phyloP scores from a whole-genome alignment of 495 filamentous ascomycete genomes.

The Hypoxylon cercidicola region DNA sequence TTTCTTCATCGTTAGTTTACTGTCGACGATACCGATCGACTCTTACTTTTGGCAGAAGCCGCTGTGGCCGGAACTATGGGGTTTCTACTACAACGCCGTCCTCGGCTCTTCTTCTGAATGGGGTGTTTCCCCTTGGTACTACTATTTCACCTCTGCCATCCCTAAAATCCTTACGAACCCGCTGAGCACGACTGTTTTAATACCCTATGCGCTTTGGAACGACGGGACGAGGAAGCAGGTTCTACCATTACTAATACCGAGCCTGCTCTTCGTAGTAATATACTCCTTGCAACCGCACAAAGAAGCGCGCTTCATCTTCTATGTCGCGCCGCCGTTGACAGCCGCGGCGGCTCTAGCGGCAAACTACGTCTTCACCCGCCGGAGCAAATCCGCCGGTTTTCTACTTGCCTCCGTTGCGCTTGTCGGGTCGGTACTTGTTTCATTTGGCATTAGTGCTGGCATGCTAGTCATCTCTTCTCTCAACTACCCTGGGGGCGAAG shows the following conservation, averaged over 20 bases:
- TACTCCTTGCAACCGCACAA: constrained; percentile 94
- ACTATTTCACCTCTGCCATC: constrained; percentile 83
- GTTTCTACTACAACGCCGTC: constrained; percentile 92
- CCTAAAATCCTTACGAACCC: constrained; percentile 89
- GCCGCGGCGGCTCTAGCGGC: constrained; percentile 79
- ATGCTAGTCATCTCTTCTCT: constrained; percentile 79
- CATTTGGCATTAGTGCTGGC: constrained; percentile 67
- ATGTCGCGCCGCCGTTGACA: constrained; percentile 82
- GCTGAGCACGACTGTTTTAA: constrained; percentile 65
- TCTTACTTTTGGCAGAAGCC: constrained; percentile 91
- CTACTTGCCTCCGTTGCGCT: constrained; percentile 66
- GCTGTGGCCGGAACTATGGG: constrained; percentile 90
- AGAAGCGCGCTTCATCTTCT: constrained; percentile 95
- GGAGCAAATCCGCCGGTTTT: constrained; percentile 67
- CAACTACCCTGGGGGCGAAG: constrained; percentile 90
- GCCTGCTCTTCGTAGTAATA: constrained; percentile 74
- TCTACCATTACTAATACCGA: constrained; percentile 69
- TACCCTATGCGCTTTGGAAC: constrained; percentile 71
- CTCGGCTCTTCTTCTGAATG: constrained; percentile 80
- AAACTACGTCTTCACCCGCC: constrained; percentile 75
- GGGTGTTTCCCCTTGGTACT: constrained; percentile 86
- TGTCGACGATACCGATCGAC: constrained; percentile 77
- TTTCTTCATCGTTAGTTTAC: constrained; percentile 70
- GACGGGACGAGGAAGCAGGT: constrained; percentile 55
- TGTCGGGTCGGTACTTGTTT: constrained; percentile 64